phyloP scores from a whole-genome alignment of 192 early-diverging fungal genomes.

The Glomus cerebriforme region DNA sequence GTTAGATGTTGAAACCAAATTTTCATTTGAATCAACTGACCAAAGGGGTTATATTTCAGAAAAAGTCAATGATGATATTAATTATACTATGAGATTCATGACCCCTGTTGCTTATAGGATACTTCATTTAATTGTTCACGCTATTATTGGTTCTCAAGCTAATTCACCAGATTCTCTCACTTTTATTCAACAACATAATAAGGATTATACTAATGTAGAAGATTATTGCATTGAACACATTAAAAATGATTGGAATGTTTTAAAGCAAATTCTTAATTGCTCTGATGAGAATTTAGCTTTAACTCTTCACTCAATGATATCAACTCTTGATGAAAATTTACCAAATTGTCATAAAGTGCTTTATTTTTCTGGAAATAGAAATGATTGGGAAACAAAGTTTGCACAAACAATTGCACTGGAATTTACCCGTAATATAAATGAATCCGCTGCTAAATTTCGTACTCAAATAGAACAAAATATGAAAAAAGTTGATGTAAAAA shows the following conservation, averaged over 20 bases:
- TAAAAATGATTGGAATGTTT: conserved; percentile 27
- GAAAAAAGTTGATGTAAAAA: neutral
- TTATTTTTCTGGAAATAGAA: too few species aligned
- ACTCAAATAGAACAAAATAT: conserved; percentile 1
- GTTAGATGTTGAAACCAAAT: neutral
- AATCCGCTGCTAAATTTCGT: neutral
- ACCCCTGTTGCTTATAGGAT: conserved; percentile 20
- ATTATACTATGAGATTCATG: neutral
- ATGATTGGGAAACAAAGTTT: too few species aligned
- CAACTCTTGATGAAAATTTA: neutral
- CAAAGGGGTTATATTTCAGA: conserved; percentile 5
- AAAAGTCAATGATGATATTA: neutral
- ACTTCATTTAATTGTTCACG: conserved; percentile 21
- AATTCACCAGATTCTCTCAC: neutral
- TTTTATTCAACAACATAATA: neutral
- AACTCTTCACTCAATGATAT: conserved; percentile 5
- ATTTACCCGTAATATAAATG: neutral
- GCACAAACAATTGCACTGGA: neutral
- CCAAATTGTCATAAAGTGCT: neutral
- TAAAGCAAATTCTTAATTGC: conserved; percentile 19
- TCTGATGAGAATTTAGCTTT: conserved; percentile 19
- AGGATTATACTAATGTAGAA: neutral
- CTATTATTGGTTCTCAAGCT: neutral
- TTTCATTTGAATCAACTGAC: neutral
- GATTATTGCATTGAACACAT: conserved; percentile 29